These are phyloP conservation scores for Wickerhamomyces bisporus DNA, from an alignment of 805 yeast species.

Conservation along the genomic window DNA sequence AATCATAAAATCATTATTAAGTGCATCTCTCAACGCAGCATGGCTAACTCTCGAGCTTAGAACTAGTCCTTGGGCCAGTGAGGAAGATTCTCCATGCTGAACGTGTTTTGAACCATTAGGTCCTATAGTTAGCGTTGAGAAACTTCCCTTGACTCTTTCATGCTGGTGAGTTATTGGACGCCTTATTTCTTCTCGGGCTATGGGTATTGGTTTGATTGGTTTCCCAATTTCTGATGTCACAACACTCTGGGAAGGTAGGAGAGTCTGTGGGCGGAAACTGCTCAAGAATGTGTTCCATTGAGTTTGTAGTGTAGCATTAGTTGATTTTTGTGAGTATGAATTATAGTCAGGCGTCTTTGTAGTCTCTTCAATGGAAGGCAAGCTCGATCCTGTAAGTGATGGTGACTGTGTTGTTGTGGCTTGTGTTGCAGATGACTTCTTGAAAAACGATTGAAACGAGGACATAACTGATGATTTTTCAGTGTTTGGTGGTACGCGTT, in stretches of 20 bases:
- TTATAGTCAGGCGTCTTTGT: no score
- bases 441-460: not conserved
- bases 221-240: constrained; percentile 20
- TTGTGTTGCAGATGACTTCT: not conserved
- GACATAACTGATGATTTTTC: not conserved
- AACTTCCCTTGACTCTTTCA: constrained; percentile 17
- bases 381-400: constrained; percentile 1
- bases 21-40: constrained; percentile 22
- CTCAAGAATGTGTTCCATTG: constrained; percentile 16
- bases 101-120: constrained; percentile 22
- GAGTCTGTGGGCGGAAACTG: constrained; percentile 8
- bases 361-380: no score
- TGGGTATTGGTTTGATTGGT: constrained; percentile 2
- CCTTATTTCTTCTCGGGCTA: not conserved
- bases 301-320: no score
- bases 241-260: constrained; percentile 7
- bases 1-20: constrained; percentile 8
- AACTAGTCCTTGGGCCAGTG: constrained; percentile 16
- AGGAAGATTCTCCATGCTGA: constrained; percentile 23
- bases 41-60: constrained; percentile 22
- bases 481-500: not conserved
- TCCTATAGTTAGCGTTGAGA: constrained; percentile 24
- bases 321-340: no score
- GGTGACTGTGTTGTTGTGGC: no score
- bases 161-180: constrained; percentile 1